Base-by-base conservation (phyloP, 306 rosid genomes). In the cucumber (Cucumis sativus) region DNA sequence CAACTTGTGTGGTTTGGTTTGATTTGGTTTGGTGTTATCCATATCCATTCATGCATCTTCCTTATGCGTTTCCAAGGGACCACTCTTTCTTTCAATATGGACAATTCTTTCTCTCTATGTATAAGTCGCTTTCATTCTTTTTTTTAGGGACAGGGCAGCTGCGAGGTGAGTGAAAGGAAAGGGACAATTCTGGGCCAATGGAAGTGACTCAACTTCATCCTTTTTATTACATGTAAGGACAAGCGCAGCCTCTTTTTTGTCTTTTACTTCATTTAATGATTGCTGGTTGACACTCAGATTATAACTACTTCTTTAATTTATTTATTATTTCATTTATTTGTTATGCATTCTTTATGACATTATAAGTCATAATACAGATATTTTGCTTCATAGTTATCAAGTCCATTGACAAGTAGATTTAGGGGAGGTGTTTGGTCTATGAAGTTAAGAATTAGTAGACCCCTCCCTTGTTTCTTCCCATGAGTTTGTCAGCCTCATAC, bases 231-330 rank as follows among this genome's bases (percentile, higher is more conserved):
- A 67, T 67, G 39, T 70, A 47, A 70, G 54, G 75, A 47, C 75
- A 70, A 25, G 75, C 75, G 75, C 75, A 70, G 75, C 75, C 75
- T 70, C 75, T 70, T 70, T 70, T 70, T 70, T 70, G 75, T 70
- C 58, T 15, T 11, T 45, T 70, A 23, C 75, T 47, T 25, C 75
- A 70, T 43, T 43, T 20, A 43, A 70, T 47, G 75, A 45, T 69
- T 69, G 39, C 75, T 45, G 37, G 5, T 51, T 70, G 40, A 70
- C 75, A 45, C 12, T 6, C 41, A 70, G 40, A 15, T 28, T 28
- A 28, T 37, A 43, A 2, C 75, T 69, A 23, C 16, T 43, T 60
- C 14, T 33, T 40, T 30, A 4, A 15, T 65, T 37, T 17, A 23
- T 40, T 15, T 39, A 11, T 47, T 12, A 11, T 2, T 2, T 61